Conservation (phyloP, 2,329 filamentous ascomycete genomes). For the Hymenotorrendiella dingleyae region DNA sequence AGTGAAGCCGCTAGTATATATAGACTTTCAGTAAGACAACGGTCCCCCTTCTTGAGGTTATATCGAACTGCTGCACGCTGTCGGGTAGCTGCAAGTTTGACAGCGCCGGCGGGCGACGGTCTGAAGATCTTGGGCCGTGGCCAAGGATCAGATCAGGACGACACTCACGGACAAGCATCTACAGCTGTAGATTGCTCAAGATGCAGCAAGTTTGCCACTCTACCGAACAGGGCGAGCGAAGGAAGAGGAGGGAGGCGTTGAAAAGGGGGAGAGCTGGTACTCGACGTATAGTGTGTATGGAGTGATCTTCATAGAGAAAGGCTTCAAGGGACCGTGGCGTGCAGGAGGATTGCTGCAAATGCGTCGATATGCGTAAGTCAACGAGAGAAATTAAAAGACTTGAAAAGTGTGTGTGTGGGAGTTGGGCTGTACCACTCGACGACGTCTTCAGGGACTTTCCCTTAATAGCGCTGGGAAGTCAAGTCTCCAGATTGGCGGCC, state of each 20-base stretch:
- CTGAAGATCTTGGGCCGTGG: constrained; percentile 8
- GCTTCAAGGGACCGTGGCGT: neutral
- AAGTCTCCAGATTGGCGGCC: neutral
- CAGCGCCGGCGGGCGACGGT: constrained; percentile 12
- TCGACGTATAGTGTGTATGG: neutral
- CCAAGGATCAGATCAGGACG: constrained; percentile 6
- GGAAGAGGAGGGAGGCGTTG: neutral
- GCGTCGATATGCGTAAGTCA: neutral
- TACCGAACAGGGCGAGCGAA: constrained; percentile 8
- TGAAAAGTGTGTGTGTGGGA: neutral
- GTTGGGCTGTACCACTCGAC: neutral
- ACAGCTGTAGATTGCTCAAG: no score
- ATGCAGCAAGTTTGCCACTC: constrained; percentile 10
- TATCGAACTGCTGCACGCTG: constrained; percentile 10
- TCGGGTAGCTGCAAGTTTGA: constrained; percentile 17
- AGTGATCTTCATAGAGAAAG: constrained; percentile 2
- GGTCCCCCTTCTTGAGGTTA: constrained; percentile 12
- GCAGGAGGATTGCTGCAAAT: neutral
- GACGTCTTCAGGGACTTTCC: neutral
- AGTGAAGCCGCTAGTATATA: constrained; percentile 23
- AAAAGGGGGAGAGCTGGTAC: neutral
- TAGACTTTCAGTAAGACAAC: constrained; percentile 17
- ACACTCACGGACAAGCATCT: constrained; percentile 2
- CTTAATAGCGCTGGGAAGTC: neutral
- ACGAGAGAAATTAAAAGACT: neutral